Base-by-base conservation (phyloP, 2,329 filamentous ascomycete genomes). In the Helotiales sp. region DNA sequence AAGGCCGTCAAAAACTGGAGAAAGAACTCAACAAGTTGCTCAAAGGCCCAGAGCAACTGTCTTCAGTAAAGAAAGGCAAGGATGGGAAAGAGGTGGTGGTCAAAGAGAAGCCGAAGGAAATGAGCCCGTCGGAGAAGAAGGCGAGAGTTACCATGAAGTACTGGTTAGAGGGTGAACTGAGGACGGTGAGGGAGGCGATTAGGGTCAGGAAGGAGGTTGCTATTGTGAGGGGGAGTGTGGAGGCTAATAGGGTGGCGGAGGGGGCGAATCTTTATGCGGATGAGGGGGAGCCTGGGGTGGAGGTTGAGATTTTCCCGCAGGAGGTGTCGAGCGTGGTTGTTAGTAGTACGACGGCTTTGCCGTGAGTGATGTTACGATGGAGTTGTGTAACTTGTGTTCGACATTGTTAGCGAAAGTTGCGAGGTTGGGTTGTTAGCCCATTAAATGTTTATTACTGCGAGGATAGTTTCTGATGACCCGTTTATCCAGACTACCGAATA, bases 221-320 rank as follows among this genome's bases (percentile, higher is more conserved):
- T 17, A 34, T 68, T 52, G 65, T 68, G 7, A 67, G 69, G 49
- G 70, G 70, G 8, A 49, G 61, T 6, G 65, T 70, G 24, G 65
- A 70, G 54, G 47, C 57, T 13, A 70, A 72, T 61, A 34, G 70
- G 24, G 22, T 68, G 7, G 60, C 65, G 1, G 70, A 72, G 61
- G 70, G 69, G 3, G 67, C 65, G 55, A 59, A 69, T 64, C 61
- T 72, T 17, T 72, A 72, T 60, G 70, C 64, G 5, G 63, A 70
- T 65, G 66, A 69, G 7, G 6, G 26, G 20, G 70, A 72, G 49
- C 59, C 63, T 15, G 63, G 57, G n/a, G 57, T 65, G 4, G 63
- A 65, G 57, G 57, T 17, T 15, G 32, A 45, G 47, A 65, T 65
- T n/a, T 61, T 61, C 20, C 26, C 63, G 45, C 45, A 62, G 59